Percentiles rank a stretch among this genome's conserved stretches.
Evolutionary conservation across 257 asterid species (phyloP).

Genomic region (Plantago elongata): DNA sequence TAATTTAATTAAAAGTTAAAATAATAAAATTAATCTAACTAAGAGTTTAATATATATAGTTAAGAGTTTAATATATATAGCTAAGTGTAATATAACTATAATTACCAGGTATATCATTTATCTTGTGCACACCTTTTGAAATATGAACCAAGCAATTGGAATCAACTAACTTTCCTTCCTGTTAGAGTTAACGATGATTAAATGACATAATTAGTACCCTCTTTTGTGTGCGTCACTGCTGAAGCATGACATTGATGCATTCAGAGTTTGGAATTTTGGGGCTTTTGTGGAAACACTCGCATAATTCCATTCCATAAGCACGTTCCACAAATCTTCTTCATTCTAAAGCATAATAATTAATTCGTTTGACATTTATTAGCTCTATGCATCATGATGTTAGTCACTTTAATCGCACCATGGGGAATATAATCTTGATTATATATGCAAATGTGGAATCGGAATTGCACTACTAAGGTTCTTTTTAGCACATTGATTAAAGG

Average conservation of each 20-base stretch:
- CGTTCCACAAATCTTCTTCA: not conserved
- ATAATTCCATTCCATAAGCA: slow-evolving; percentile 4
- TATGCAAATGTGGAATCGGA: slow-evolving; percentile 15
- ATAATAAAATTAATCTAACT: too few species aligned
- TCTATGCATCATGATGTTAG: slow-evolving; percentile 13
- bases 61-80: too few species aligned
- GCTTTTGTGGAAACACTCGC: slow-evolving; percentile 3
- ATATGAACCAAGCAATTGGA: not conserved
- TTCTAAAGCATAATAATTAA: slow-evolving; percentile 10
- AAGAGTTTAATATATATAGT: too few species aligned
- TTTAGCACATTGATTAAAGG: too few species aligned
- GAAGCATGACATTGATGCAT: not conserved
- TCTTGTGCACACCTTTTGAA: too few species aligned
- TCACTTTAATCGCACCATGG: slow-evolving; percentile 25
- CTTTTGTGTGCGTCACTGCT: too few species aligned
- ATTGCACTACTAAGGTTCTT: slow-evolving; percentile 8
- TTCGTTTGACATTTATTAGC: slow-evolving; percentile 15
- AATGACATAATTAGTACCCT: too few species aligned
- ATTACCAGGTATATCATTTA: too few species aligned
- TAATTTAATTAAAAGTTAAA: too few species aligned
- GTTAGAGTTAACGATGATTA: not conserved
- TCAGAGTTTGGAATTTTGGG: not conserved
- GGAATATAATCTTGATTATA: slow-evolving; percentile 33
- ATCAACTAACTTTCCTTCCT: not conserved
- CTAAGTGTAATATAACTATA: too few species aligned